Conservation (phyloP, 495 filamentous ascomycete genomes). For the Apiosordaria backusii region DNA sequence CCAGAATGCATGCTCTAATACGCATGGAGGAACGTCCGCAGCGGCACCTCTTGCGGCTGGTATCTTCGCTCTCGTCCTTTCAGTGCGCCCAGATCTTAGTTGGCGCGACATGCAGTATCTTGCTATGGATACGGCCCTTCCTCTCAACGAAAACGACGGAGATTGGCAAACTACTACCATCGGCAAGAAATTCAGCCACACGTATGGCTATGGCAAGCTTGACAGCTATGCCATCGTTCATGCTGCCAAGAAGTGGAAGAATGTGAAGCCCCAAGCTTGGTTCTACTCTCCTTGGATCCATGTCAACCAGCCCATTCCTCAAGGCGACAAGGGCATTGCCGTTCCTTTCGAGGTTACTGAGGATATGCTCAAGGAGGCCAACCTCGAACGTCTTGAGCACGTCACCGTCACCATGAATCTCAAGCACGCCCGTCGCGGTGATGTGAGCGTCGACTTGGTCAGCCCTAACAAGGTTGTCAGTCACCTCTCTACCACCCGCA, state of each 20-base stretch:
- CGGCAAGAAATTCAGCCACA: slow-evolving; percentile 86
- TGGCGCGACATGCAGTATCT: slow-evolving; percentile 97
- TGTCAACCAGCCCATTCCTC: slow-evolving; percentile 79
- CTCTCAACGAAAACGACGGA: slow-evolving; percentile 68
- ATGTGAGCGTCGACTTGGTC: slow-evolving; percentile 87
- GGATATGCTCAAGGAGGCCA: slow-evolving; percentile 72
- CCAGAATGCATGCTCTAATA: slow-evolving; percentile 65
- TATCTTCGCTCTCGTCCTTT: slow-evolving; percentile 86
- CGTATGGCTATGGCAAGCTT: slow-evolving; percentile 92
- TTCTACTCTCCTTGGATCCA: slow-evolving; percentile 88
- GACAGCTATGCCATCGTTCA: slow-evolving; percentile 85
- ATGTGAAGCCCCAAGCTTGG: slow-evolving; percentile 97
- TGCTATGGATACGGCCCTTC: slow-evolving; percentile 77
- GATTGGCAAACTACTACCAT: slow-evolving; percentile 73
- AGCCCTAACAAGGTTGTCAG: slow-evolving; percentile 79
- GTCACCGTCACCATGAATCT: slow-evolving; percentile 98
- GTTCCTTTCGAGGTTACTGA: slow-evolving; percentile 73
- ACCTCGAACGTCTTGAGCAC: slow-evolving; percentile 83
- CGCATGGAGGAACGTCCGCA: slow-evolving; percentile 93
- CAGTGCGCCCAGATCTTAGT: slow-evolving; percentile 77
- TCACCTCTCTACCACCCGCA: slow-evolving; percentile 73
- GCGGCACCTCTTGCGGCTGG: slow-evolving; percentile 90
- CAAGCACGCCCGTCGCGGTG: slow-evolving; percentile 77
- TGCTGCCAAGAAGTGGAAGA: slow-evolving; percentile 76
- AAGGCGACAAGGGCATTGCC: slow-evolving; percentile 76